Evolutionary conservation across 2,329 filamentous ascomycete species (phyloP).

Genomic region (Claviceps lovelessii): DNA sequence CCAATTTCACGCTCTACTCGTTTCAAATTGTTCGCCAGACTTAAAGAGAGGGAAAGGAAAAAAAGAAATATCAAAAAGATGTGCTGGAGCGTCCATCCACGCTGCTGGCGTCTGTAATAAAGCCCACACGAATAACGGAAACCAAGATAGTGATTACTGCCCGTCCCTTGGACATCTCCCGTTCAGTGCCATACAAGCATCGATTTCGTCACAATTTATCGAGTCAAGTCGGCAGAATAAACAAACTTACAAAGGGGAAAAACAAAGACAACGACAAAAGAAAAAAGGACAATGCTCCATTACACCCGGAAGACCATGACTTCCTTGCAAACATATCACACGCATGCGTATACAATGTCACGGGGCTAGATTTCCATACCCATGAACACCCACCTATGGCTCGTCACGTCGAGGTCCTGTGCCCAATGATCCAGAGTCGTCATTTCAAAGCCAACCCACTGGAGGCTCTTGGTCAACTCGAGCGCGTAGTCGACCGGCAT

Average conservation of each 20-base stretch:
- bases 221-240: not conserved
- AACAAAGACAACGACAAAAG: not conserved
- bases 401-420: conserved; percentile 48
- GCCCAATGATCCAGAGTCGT: conserved; percentile 68
- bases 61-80: not conserved
- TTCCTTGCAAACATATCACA: not conserved
- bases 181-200: not conserved
- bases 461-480: conserved; percentile 63
- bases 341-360: not conserved
- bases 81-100: not conserved
- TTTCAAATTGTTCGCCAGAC: not conserved
- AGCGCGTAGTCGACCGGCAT: conserved; percentile 48
- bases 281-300: not conserved
- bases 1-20: too few relatives aligned
- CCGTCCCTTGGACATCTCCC: not conserved
- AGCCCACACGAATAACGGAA: not conserved
- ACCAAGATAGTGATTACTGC: not conserved
- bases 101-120: not conserved
- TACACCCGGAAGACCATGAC: not conserved
- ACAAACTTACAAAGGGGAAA: not conserved
- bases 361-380: conserved; percentile 62
- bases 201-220: not conserved
- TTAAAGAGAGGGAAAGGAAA: not conserved
- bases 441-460: conserved; percentile 86
- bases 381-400: conserved; percentile 72